These are phyloP conservation scores for Alternaria brassicae DNA, from an alignment of 2,329 filamentous ascomycete genomes.

Conservation along the genomic window DNA sequence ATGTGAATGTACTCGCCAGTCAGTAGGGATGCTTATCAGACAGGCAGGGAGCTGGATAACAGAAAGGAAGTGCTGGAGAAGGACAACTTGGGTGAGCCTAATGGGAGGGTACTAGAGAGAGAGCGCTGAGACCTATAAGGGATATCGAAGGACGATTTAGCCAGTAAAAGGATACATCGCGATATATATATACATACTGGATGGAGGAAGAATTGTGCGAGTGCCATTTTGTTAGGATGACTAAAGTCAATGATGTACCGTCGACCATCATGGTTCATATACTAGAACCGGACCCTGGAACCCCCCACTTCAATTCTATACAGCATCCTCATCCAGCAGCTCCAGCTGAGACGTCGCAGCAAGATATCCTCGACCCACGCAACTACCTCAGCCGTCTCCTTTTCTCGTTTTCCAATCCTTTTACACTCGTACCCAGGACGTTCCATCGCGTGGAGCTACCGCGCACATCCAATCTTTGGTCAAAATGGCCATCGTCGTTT, in stretches of 20 bases:
- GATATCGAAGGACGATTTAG: neutral
- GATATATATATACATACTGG: too few species aligned
- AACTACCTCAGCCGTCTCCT: neutral
- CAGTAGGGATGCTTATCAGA: slow-evolving; percentile 38
- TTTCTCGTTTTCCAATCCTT: neutral
- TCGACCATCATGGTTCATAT: slow-evolving; percentile 7
- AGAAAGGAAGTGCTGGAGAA: slow-evolving; percentile 63
- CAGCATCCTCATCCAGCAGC: neutral
- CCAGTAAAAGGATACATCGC: neutral
- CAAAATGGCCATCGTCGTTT: neutral
- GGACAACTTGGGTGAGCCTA: slow-evolving; percentile 66
- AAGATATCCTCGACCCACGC: neutral
- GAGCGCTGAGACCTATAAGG: slow-evolving; percentile 3
- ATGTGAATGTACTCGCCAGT: slow-evolving; percentile 47
- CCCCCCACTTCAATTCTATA: neutral
- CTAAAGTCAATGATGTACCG: neutral
- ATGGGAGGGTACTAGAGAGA: slow-evolving; percentile 42
- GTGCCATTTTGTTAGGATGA: too few species aligned
- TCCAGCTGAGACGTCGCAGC: too few species aligned
- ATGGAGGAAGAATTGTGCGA: too few species aligned
- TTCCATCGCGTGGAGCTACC: slow-evolving; percentile 1
- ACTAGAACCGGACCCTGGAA: neutral
- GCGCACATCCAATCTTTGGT: neutral
- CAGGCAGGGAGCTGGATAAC: slow-evolving; percentile 56
- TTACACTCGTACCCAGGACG: neutral